Base-by-base conservation (phyloP, 139 green algal genomes). In the Ettlia oleoabundans region DNA sequence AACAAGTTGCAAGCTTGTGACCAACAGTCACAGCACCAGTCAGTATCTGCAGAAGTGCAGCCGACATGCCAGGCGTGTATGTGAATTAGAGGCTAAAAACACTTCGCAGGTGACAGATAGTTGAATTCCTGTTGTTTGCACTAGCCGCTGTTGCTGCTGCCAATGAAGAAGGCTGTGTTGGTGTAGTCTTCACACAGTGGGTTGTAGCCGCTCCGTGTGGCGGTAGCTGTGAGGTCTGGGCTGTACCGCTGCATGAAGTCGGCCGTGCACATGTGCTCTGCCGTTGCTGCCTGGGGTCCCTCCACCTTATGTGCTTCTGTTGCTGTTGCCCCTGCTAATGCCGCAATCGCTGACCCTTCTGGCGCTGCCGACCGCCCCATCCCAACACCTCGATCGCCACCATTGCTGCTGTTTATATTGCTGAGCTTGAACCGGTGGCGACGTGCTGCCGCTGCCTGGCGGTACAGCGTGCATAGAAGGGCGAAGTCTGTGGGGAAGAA, bases 401-500 rank as follows among this genome's bases (percentile, higher is more conserved):
- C n/a, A n/a, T n/a, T n/a, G n/a, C 8, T 65, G 55, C 38, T 32
- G 58, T 38, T 6, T 28, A 33, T 19, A 9, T 38, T 7, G 63
- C 43, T 72, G 51, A 4, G 24, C 32, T 22, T 28, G 1, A n/a
- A 28, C 28, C 64, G 1, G 4, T 30, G 70, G n/a, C 7, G 40
- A 35, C 8, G 67, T 42, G 42, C 43, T 28, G 58, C 55, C 1
- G n/a, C 37, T 35, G 66, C 33, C 22, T 81, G 28, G 30, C 33
- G 47, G 81, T 96, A 94, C 71, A 97, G 78, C 42, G 28, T 35
- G 28, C 68, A 70, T 33, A 98, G 84, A 41, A 91, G 80, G 1
- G 89, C 70, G 80, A 98, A 98, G 64, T 98, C 74, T 37, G 93
- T 97, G 0, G 95, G 95, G 83, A 98, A 98, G 86, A 98, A 98